Base-by-base conservation (phyloP, 1,284 basidiomycete species). In the Cutaneotrichosporon spelunceum region DNA sequence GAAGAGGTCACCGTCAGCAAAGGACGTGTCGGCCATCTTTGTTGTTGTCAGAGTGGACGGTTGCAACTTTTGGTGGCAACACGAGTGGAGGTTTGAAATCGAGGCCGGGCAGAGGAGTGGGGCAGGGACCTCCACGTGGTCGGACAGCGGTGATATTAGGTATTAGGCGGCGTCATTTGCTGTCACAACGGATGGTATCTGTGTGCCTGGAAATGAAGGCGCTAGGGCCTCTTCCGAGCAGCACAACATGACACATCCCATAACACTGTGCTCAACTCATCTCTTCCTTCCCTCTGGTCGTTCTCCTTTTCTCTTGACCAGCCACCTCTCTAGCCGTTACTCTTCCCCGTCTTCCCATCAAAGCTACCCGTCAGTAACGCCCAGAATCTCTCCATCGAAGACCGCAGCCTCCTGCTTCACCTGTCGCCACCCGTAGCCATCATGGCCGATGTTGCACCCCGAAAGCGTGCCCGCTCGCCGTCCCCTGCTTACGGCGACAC, bases 391-490 rank as follows among this genome's bases (percentile, higher is more conserved):
- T 19, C 16, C 39, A 42, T 42, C 19, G 19, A 42, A 42, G 39
- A 42, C 39, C 19, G n/a, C 39, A 42, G 39, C n/a, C 39, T 19
- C 39, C 39, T 27, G 14, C n/a, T 33, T 33, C 30, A 9, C 2
- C 30, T 9, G 30, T 33, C 26, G 29, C 57, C 44, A 47, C 53
- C 44, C 16, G 26, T 13, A 6, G 33, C 52, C n/a, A 26, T 21
- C 13, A 57, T 66, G 65, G 61, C 62, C 29, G 65, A 62, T 50
- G 63, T 67, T 30, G 66, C 66, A 23, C 60, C 65, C 30, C 64
- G 67, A 39, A 77, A 77, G 60, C 69, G 75, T 23, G 66, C 67
- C 48, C 68, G 74, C 48, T 76, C 74, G 2, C 70, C 75, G 11
- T 73, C 74, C 1, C 73, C 75, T 8, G 55, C 62, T 3, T 65